A percentile compares a stretch with the other conserved stretches of the same genome.
phyloP scores from a whole-genome alignment of 495 filamentous ascomycete genomes.

The Penicillium salamii region DNA sequence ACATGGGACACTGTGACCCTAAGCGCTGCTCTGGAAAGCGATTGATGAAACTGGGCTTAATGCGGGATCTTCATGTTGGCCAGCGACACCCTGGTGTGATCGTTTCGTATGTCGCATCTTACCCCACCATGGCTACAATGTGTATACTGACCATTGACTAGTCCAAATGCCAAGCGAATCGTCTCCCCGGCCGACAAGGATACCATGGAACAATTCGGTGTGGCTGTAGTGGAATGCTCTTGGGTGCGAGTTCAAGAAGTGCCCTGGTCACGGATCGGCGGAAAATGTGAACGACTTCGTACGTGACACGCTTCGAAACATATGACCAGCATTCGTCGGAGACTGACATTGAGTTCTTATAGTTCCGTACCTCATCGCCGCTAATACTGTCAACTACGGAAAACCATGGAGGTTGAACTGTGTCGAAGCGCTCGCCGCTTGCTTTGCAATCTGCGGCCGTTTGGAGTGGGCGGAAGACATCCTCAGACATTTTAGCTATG shows the following conservation, averaged over 20 bases:
- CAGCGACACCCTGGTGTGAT: slow-evolving; percentile 89
- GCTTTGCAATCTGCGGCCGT: slow-evolving; percentile 89
- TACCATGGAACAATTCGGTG: slow-evolving; percentile 81
- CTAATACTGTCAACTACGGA: slow-evolving; percentile 96
- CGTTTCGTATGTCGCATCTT: slow-evolving; percentile 59
- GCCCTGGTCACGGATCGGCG: slow-evolving; percentile 85
- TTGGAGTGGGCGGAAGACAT: slow-evolving; percentile 84
- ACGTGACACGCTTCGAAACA: slow-evolving; percentile 21
- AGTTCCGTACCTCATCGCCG: slow-evolving; percentile 92
- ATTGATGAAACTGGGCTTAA: slow-evolving; percentile 84
- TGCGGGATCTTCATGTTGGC: slow-evolving; percentile 89
- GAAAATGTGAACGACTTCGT: slow-evolving; percentile 85
- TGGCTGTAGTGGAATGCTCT: slow-evolving; percentile 94
- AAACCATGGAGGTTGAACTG: slow-evolving; percentile 93
- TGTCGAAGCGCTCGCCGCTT: slow-evolving; percentile 88
- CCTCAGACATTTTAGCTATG: slow-evolving; percentile 82
- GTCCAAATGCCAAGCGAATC: slow-evolving; percentile 83
- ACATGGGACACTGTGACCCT: slow-evolving; percentile 94
- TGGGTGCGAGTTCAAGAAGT: slow-evolving; percentile 93
- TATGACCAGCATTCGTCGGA: neutral
- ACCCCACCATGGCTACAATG: neutral
- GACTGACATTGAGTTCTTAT: slow-evolving; percentile 4
- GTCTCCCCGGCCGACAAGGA: slow-evolving; percentile 78
- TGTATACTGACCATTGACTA: slow-evolving; percentile 27
- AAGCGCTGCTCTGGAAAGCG: slow-evolving; percentile 96